Evolutionary conservation across 805 yeast species (phyloP), one percentile per base, ranked within the genome.

Genomic region (Jamesozyma gamospora): DNA sequence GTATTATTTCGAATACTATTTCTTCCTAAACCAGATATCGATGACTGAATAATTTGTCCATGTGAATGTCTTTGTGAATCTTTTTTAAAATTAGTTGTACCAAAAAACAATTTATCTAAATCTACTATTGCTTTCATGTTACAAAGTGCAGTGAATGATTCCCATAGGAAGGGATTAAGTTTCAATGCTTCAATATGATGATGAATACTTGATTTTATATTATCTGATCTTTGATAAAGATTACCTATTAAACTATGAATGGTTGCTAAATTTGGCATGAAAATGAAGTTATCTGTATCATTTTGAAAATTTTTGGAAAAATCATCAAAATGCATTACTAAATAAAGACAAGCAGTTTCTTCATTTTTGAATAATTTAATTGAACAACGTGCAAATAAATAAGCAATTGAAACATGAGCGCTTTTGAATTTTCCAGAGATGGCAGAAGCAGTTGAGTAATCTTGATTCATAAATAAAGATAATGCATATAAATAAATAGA

Each of bases 101-200:
- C 38, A 25, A 40, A 40, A 25, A 43, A 54, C 34, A 54, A 36
- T 21, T 43, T 40, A 27, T 50, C 47, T 32, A 54, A 39, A 42
- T 77, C 74, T 15, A 86, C 70, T 42, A 73, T 73, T 15, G 81
- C 84, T 11, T 94, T 92, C 62, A 81, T 64, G 35, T 70, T 68
- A 50, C 86, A 77, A 35, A 92, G 64, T 32, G 79, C 79, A 47
- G 79, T 85, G 46, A 85, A 78, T 0, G 96, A 86, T 54, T 86
- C 96, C 74, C 92, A 86, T 31, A 86, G 70, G 53, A 69, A 84
- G 14, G 94, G 95, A 55, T 92, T 83, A 46, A 70, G 62, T 43
- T 76, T 75, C 41, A 86, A 67, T 1, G 90, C 84, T 47, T 72
- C 75, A 0, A 84, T 71, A 55, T 79, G 83, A 51, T 76, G 73